A percentile compares a stretch with the other conserved stretches of the same genome.
Evolutionary conservation across 1,284 basidiomycete genomes (phyloP).

Genomic region (Hypsizygus ulmarius): DNA sequence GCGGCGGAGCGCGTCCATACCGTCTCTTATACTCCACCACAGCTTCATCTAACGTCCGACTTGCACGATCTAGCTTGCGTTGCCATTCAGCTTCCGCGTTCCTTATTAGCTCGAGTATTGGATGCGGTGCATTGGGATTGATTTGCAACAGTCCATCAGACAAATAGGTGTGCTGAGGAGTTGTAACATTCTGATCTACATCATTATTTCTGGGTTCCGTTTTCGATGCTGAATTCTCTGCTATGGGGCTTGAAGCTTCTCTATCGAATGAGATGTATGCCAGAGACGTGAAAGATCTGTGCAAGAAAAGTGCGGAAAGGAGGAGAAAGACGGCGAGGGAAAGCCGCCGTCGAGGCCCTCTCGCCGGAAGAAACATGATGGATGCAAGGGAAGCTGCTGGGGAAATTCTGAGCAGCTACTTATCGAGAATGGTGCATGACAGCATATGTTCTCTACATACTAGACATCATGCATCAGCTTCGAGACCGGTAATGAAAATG

Average conservation of each 20-base stretch:
- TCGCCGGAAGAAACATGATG: neutral
- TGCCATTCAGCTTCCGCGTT: slow-evolving; percentile 52
- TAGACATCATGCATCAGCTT: too few species aligned
- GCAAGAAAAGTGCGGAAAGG: neutral
- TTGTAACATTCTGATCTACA: slow-evolving; percentile 10
- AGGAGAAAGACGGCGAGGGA: neutral
- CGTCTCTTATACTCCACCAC: slow-evolving; percentile 53
- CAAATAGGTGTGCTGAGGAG: slow-evolving; percentile 20
- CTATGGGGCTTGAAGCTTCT: too few species aligned
- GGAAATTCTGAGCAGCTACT: too few species aligned
- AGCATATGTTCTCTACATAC: too few species aligned
- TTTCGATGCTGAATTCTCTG: neutral
- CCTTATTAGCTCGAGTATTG: slow-evolving; percentile 54
- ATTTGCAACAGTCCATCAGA: slow-evolving; percentile 38
- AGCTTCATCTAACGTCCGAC: slow-evolving; percentile 52
- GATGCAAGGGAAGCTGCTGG: neutral
- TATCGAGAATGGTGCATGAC: too few species aligned
- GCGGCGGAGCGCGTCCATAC: slow-evolving; percentile 46
- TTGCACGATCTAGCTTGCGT: slow-evolving; percentile 49
- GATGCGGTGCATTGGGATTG: slow-evolving; percentile 42
- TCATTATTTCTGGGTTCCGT: slow-evolving; percentile 1
- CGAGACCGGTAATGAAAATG: too few species aligned
- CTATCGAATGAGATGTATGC: neutral
- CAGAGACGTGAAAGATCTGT: neutral
- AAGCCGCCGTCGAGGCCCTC: slow-evolving; percentile 6